Conservation (phyloP, 305 asterid genomes). For the Ilex paraguariensis region DNA sequence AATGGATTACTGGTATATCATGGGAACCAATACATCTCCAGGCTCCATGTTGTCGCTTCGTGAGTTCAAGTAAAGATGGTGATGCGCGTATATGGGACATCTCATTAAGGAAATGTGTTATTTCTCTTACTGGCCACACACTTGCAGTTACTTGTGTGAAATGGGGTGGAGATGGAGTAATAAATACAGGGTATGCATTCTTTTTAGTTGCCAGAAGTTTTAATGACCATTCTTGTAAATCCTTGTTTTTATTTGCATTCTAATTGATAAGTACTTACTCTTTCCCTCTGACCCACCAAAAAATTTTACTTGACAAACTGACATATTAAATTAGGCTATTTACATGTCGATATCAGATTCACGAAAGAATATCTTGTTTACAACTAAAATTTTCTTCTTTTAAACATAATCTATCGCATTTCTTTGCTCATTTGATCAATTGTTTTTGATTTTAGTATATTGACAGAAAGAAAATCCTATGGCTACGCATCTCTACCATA, state of each 20-base stretch:
- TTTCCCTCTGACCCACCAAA: too few relatives aligned
- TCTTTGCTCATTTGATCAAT: too few relatives aligned
- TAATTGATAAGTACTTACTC: background rate
- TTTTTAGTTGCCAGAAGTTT: constrained; percentile 8
- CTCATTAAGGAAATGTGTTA: constrained; percentile 57
- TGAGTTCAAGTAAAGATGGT: constrained; percentile 97
- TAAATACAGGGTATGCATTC: constrained; percentile 79
- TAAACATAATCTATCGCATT: too few relatives aligned
- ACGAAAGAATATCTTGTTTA: too few relatives aligned
- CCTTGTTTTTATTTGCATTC: background rate
- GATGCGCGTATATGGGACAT: constrained; percentile 99
- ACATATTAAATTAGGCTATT: background rate
- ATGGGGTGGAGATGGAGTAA: constrained; percentile 98
- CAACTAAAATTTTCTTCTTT: too few relatives aligned
- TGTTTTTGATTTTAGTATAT: too few relatives aligned
- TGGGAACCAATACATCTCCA: constrained; percentile 97
- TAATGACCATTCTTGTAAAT: background rate
- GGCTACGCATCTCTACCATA: too few relatives aligned
- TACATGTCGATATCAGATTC: background rate
- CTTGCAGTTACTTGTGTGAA: constrained; percentile 95
- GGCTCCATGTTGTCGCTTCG: constrained; percentile 92
- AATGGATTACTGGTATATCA: constrained; percentile 97
- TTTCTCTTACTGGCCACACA: constrained; percentile 81
- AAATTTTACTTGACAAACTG: background rate
- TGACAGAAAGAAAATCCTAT: too few relatives aligned